Evolutionary conservation across 108 stramenopile species (phyloP).

Genomic region (Conticribra guillardii): DNA sequence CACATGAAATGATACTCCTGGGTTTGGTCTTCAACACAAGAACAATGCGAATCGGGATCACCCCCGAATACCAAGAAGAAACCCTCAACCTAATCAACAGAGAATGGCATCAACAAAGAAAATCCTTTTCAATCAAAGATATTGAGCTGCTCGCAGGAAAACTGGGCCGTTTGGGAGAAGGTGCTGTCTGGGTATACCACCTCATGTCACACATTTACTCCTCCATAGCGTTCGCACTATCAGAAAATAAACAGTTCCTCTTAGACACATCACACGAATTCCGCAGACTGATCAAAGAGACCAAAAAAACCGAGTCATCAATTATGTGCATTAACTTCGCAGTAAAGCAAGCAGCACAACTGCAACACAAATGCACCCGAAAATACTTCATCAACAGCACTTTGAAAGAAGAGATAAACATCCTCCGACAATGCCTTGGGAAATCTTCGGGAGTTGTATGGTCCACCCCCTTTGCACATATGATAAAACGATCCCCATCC

Average conservation of each 20-base stretch:
- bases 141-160: constrained; percentile 10
- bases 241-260: not conserved
- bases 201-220: constrained; percentile 20
- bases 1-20: not conserved
- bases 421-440: constrained; percentile 6
- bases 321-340: not conserved
- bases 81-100: not conserved
- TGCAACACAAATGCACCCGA: not conserved
- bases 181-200: constrained; percentile 22
- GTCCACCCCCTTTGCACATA: constrained; percentile 11
- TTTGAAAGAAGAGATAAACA: constrained; percentile 17
- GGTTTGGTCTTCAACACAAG: constrained; percentile 6
- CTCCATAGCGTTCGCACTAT: constrained; percentile 15
- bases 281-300: not conserved
- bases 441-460: not conserved
- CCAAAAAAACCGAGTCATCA: not conserved
- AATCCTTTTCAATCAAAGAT: constrained; percentile 1
- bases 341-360: not conserved
- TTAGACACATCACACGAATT: constrained; percentile 1
- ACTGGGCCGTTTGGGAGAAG: constrained; percentile 17
- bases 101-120: not conserved
- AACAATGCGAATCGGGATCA: constrained; percentile 2
- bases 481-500: not conserved
- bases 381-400: constrained; percentile 12
- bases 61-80: constrained; percentile 9